phyloP scores from a whole-genome alignment of 352 stramenopile species.

The Nothophytophthora sp. region DNA sequence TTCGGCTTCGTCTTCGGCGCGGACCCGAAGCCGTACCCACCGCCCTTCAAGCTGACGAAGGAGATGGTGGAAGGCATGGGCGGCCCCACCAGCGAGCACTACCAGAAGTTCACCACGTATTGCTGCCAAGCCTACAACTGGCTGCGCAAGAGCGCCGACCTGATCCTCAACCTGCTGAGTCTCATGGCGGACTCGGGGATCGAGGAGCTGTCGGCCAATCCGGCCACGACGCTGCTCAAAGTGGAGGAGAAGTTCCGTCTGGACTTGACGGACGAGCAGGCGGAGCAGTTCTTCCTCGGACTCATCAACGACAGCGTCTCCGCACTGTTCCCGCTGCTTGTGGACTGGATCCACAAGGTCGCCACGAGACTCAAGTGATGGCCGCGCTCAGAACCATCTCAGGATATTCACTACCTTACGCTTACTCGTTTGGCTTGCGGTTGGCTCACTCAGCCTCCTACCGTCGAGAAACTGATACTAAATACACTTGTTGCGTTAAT shows the following conservation, averaged over 20 bases:
- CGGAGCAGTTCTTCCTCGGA: constrained; percentile 96
- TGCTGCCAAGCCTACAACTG: constrained; percentile 93
- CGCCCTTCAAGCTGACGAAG: constrained; percentile 98
- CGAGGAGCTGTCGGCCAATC: constrained; percentile 89
- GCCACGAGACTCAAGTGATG: constrained; percentile 66
- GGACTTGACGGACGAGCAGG: constrained; percentile 97
- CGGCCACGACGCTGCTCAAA: constrained; percentile 81
- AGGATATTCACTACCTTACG: constrained; percentile 5
- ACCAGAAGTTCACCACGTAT: constrained; percentile 93
- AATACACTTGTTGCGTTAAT: constrained; percentile 10
- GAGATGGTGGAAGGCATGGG: constrained; percentile 98
- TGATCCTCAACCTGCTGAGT: constrained; percentile 99
- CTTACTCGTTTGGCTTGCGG: constrained; percentile 6
- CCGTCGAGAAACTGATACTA: constrained; percentile 15
- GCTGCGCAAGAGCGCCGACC: constrained; percentile 96
- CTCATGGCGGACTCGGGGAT: constrained; percentile 99
- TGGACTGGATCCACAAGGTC: constrained; percentile 90
- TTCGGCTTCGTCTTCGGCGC: constrained; percentile 99
- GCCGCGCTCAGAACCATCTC: background rate
- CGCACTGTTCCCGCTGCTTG: constrained; percentile 88
- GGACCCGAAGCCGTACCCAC: constrained; percentile 98
- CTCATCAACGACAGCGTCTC: constrained; percentile 96
- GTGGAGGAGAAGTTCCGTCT: constrained; percentile 97
- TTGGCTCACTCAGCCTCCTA: constrained; percentile 2
- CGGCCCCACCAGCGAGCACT: constrained; percentile 91